These are phyloP conservation scores for Suillus discolor DNA, from an alignment of 768 basidiomycete genomes.

Conservation along the genomic window DNA sequence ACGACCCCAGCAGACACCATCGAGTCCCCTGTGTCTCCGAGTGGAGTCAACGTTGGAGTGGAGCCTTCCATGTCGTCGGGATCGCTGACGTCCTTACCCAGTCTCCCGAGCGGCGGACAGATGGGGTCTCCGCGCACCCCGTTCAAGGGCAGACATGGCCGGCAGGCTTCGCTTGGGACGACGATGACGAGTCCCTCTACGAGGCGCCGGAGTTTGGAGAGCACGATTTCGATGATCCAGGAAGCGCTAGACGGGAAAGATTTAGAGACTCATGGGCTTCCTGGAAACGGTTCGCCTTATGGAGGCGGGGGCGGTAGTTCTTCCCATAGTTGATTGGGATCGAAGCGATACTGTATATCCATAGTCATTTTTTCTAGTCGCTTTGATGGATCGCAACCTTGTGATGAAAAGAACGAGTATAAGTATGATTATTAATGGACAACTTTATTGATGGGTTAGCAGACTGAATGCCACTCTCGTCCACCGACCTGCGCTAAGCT, in stretches of 20 bases:
- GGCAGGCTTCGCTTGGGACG: conserved; percentile 75
- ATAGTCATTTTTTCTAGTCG: background rate
- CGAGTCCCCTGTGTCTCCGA: conserved; percentile 47
- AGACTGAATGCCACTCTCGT: background rate
- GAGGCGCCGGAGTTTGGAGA: conserved; percentile 88
- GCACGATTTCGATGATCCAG: conserved; percentile 93
- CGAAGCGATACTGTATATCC: conserved; percentile 3
- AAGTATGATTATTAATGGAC: conserved; percentile 2
- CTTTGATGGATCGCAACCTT: background rate
- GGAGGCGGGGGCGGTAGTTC: conserved; percentile 7
- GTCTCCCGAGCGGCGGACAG: conserved; percentile 22
- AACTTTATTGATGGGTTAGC: background rate
- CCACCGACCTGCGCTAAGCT: background rate
- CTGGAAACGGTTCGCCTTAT: conserved; percentile 25
- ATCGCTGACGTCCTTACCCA: conserved; percentile 28
- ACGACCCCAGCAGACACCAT: conserved; percentile 49
- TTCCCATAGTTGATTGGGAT: conserved; percentile 5
- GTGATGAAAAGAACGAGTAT: background rate
- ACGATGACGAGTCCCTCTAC: conserved; percentile 92
- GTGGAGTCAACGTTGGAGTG: conserved; percentile 47
- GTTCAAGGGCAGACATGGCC: conserved; percentile 63
- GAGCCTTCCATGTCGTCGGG: conserved; percentile 27
- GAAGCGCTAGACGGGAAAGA: conserved; percentile 85
- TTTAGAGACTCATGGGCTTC: conserved; percentile 30
- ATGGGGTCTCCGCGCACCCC: conserved; percentile 35